These are phyloP conservation scores for Thalia dealbata DNA, from an alignment of 176 grass and related monocot genomes.

Conservation along the genomic window DNA sequence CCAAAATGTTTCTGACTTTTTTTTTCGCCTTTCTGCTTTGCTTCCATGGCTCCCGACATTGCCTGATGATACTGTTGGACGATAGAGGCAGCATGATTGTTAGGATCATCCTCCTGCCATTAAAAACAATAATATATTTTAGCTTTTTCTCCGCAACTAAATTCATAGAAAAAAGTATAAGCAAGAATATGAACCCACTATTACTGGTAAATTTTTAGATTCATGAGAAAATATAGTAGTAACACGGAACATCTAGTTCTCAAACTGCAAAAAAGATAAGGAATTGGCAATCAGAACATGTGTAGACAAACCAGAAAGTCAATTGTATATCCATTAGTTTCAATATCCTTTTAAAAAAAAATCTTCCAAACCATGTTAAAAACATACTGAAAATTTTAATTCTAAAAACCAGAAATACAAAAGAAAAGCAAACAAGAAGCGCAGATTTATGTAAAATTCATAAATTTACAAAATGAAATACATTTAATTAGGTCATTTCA, in stretches of 20 bases:
- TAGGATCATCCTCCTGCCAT: slow-evolving; percentile 51
- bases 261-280: too few species aligned
- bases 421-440: background rate
- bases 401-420: background rate
- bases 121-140: background rate
- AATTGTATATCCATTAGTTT: background rate
- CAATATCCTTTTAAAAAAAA: background rate
- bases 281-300: too few species aligned
- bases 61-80: slow-evolving; percentile 52
- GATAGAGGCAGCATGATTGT: slow-evolving; percentile 30
- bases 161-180: background rate
- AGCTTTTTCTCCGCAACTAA: background rate
- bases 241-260: too few species aligned
- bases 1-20: slow-evolving; percentile 50
- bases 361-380: background rate
- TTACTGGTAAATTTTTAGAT: too few species aligned
- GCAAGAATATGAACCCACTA: too few species aligned
- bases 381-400: background rate
- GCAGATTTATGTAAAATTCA: background rate
- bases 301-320: background rate
- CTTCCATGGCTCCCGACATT: slow-evolving; percentile 51
- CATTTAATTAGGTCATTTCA: background rate
- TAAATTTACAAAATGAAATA: background rate
- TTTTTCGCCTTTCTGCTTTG: slow-evolving; percentile 48
- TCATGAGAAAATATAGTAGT: too few species aligned